A percentile compares a stretch with the other conserved stretches of the same genome.
Evolutionary conservation across 2,329 filamentous ascomycete species (phyloP).

Genomic region (Aspergillus brunneoviolaceus): DNA sequence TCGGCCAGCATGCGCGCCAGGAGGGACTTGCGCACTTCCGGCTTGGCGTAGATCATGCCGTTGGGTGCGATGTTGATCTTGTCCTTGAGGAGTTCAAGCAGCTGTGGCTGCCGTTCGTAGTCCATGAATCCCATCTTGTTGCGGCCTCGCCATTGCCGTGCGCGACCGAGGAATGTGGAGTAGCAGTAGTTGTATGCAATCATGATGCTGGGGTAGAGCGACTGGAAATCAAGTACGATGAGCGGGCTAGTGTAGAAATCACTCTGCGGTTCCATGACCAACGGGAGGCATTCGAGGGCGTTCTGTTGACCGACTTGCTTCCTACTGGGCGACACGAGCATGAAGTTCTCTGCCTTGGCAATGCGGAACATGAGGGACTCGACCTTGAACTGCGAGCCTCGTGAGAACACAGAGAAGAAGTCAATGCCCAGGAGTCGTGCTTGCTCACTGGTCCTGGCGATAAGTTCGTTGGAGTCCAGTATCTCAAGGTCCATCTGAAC

Average conservation of each 20-base stretch:
- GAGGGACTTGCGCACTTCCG: conserved; percentile 81
- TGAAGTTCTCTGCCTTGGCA: conserved; percentile 92
- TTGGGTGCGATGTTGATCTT: conserved; percentile 92
- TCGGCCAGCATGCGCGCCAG: conserved; percentile 96
- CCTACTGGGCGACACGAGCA: conserved; percentile 83
- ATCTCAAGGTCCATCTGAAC: conserved; percentile 86
- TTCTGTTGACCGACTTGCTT: conserved; percentile 94
- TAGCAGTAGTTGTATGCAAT: conserved; percentile 99
- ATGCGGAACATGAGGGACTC: conserved; percentile 99
- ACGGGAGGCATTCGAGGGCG: conserved; percentile 85
- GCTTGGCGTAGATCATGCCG: conserved; percentile 91
- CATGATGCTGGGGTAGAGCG: conserved; percentile 95
- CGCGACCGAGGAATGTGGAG: conserved; percentile 87
- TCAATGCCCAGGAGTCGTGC: conserved; percentile 89
- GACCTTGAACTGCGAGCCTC: conserved; percentile 97
- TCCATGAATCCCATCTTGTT: conserved; percentile 95
- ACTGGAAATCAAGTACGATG: conserved; percentile 92
- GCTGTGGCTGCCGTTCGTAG: conserved; percentile 71
- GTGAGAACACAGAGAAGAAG: conserved; percentile 93
- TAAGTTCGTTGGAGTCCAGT: conserved; percentile 82
- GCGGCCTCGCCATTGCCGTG: conserved; percentile 81
- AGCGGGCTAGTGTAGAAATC: conserved; percentile 89
- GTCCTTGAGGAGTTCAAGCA: conserved; percentile 76
- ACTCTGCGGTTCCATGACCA: conserved; percentile 97
- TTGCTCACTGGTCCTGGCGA: conserved; percentile 88